Conservation (phyloP, 345 rosid genomes). For the Sapria himalayana region DNA sequence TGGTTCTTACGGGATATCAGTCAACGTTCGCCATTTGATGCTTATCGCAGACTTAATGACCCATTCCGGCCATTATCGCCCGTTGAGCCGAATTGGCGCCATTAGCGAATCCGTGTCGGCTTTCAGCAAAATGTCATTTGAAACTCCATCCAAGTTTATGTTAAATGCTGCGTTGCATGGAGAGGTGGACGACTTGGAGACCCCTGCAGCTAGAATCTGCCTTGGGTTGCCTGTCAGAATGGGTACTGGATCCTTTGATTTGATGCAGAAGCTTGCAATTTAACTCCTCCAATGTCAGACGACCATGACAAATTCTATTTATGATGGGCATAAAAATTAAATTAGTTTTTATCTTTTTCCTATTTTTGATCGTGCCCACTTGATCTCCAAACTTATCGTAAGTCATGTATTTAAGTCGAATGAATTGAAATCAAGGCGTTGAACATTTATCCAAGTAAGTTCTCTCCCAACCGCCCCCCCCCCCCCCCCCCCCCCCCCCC, state of each 20-base stretch:
- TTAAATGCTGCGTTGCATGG: conserved; percentile 73
- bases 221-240: conserved; percentile 75
- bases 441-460: too few relatives aligned
- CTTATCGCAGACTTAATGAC: conserved; percentile 92
- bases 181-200: conserved; percentile 44
- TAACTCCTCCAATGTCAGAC: too few relatives aligned
- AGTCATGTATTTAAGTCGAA: too few relatives aligned
- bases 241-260: conserved; percentile 85
- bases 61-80: conserved; percentile 60
- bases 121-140: conserved; percentile 75
- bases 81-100: conserved; percentile 81
- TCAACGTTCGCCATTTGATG: conserved; percentile 51
- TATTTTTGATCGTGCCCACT: too few relatives aligned
- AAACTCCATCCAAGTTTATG: conserved; percentile 79
- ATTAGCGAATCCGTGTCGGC: conserved; percentile 66
- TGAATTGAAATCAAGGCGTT: too few relatives aligned
- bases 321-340: too few relatives aligned
- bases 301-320: too few relatives aligned
- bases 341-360: too few relatives aligned
- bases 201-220: conserved; percentile 78
- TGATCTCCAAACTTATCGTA: too few relatives aligned
- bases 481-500: too few relatives aligned
- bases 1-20: conserved; percentile 58
- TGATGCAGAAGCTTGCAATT: conserved; percentile 45
- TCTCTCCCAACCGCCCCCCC: too few relatives aligned